Conservation (phyloP, 768 basidiomycete genomes). For the Gymnopilus dilepis region DNA sequence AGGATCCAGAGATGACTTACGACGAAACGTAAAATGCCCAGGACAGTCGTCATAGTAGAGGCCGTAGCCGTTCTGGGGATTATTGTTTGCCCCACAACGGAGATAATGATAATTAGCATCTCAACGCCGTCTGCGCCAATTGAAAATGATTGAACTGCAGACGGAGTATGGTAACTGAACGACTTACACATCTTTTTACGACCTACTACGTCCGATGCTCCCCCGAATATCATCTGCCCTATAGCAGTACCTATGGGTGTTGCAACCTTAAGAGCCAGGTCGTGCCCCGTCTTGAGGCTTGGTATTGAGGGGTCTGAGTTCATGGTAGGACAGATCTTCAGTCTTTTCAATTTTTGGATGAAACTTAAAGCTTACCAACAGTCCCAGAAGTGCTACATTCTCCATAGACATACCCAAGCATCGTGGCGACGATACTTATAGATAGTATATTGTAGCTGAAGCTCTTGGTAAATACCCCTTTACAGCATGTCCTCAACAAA, state of each 20-base stretch:
- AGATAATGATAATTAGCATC: conserved; percentile 81
- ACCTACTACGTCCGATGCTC: conserved; percentile 76
- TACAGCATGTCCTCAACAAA: not conserved
- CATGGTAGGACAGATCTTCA: not conserved
- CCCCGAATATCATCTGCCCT: conserved; percentile 81
- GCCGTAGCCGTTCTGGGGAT: conserved; percentile 64
- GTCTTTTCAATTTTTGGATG: not conserved
- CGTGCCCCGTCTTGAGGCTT: conserved; percentile 62
- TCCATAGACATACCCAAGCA: conserved; percentile 86
- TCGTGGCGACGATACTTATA: conserved; percentile 82
- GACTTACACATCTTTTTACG: conserved; percentile 79
- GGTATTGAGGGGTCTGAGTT: conserved; percentile 30
- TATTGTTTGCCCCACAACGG: conserved; percentile 82
- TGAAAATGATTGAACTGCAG: not conserved
- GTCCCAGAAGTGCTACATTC: conserved; percentile 8
- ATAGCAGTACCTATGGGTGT: conserved; percentile 77
- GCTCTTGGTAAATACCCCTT: not conserved
- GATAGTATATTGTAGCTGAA: conserved; percentile 83
- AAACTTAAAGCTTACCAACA: conserved; percentile 24
- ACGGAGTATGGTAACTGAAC: not conserved
- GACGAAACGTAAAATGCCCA: conserved; percentile 86
- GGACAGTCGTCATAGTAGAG: conserved; percentile 72
- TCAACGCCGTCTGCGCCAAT: conserved; percentile 62
- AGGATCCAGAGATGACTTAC: conserved; percentile 32
- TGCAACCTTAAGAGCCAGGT: conserved; percentile 79